phyloP scores from a whole-genome alignment of 192 early-diverging fungal species.

The Gamsiella multidivaricata region DNA sequence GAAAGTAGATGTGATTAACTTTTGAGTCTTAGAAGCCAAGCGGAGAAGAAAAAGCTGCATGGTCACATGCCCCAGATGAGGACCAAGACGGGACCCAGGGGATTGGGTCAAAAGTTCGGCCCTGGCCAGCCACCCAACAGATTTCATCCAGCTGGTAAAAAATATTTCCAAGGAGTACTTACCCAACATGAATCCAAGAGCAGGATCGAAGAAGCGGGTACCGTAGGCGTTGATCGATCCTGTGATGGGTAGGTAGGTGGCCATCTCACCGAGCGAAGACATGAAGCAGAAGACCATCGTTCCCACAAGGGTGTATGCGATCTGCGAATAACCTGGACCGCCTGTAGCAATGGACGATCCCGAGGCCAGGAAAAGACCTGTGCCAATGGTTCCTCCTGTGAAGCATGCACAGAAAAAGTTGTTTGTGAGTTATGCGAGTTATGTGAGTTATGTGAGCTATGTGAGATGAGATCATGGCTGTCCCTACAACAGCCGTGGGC shows the following conservation, averaged over 20 bases:
- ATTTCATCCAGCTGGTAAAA: background rate
- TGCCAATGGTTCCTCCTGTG: conserved; percentile 59
- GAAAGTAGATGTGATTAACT: background rate
- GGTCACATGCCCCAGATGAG: too few relatives aligned
- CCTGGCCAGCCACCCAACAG: too few relatives aligned
- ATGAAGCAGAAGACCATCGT: conserved; percentile 79
- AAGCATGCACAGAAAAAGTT: background rate
- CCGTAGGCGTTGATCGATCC: conserved; percentile 83
- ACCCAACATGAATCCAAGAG: conserved; percentile 80
- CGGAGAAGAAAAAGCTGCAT: too few relatives aligned
- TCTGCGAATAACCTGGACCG: conserved; percentile 41
- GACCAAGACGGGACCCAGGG: too few relatives aligned
- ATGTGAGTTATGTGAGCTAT: too few relatives aligned
- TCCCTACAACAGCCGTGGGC: background rate
- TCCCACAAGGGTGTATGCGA: conserved; percentile 59
- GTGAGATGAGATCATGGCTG: conserved; percentile 24
- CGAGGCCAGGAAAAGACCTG: conserved; percentile 55
- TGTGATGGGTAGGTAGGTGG: conserved; percentile 82
- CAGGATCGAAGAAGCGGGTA: conserved; percentile 82
- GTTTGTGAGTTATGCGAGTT: too few relatives aligned
- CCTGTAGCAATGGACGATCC: conserved; percentile 42
- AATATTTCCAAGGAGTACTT: too few relatives aligned
- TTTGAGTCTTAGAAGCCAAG: too few relatives aligned
- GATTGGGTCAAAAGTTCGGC: too few relatives aligned
- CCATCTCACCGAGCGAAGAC: conserved; percentile 90